These are phyloP conservation scores for Picea sitchensis DNA, from an alignment of 75 land plant species.

Conservation along the genomic window DNA sequence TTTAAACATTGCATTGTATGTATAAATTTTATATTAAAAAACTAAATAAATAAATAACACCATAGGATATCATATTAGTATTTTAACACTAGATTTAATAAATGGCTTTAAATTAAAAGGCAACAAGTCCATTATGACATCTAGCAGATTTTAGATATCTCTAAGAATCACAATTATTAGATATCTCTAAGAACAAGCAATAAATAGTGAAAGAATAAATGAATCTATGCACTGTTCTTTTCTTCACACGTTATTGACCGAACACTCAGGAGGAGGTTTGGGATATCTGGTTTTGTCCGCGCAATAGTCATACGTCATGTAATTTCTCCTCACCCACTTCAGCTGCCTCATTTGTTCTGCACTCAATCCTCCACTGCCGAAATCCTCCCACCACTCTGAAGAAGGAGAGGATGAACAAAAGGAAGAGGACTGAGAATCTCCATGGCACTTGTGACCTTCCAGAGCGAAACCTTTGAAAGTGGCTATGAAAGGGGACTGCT, in stretches of 20 bases:
- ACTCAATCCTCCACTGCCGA: constrained; percentile 6
- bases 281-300: constrained; percentile 31
- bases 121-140: too few species aligned
- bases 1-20: too few species aligned
- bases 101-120: too few species aligned
- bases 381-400: constrained; percentile 12
- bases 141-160: too few species aligned
- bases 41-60: too few species aligned
- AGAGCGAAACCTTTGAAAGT: constrained; percentile 9
- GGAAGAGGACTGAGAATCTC: background rate
- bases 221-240: too few species aligned
- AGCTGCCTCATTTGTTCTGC: background rate
- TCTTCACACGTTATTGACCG: background rate
- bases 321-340: constrained; percentile 26
- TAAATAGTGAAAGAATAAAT: too few species aligned
- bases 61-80: too few species aligned
- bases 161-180: too few species aligned
- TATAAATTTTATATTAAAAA: too few species aligned
- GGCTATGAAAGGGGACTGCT: constrained; percentile 24
- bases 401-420: background rate
- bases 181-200: too few species aligned
- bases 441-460: constrained; percentile 15
- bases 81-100: too few species aligned
- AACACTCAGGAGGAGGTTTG: constrained; percentile 21
- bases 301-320: constrained; percentile 36